phyloP scores from a whole-genome alignment of 371 early-diverging fungal genomes.

The Mortierella sp. region DNA sequence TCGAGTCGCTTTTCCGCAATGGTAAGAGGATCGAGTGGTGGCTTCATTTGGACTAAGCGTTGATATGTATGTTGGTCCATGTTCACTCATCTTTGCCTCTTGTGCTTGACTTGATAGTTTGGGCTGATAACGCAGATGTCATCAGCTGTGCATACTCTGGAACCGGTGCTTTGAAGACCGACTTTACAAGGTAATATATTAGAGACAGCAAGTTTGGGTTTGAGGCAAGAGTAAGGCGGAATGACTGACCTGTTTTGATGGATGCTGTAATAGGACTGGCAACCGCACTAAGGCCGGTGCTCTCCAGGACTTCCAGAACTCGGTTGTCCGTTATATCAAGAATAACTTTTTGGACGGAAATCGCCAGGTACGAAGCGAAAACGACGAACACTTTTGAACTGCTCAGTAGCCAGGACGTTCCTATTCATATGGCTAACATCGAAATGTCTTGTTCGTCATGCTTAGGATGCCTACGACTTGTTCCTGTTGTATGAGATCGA shows the following conservation, averaged over 20 bases:
- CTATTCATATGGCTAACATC: too few relatives aligned
- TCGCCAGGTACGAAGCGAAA: constrained; percentile 78
- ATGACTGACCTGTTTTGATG: not conserved
- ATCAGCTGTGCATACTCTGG: constrained; percentile 96
- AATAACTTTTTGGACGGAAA: constrained; percentile 94
- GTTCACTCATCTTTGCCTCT: not conserved
- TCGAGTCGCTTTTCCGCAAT: constrained; percentile 55
- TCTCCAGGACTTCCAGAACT: constrained; percentile 83
- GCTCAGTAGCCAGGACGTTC: too few relatives aligned
- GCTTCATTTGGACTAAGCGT: too few relatives aligned
- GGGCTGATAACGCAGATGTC: constrained; percentile 94
- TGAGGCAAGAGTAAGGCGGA: not conserved
- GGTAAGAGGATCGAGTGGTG: constrained; percentile 24
- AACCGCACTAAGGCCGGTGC: constrained; percentile 86
- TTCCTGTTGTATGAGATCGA: constrained; percentile 40
- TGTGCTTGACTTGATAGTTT: constrained; percentile 17
- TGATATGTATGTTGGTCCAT: not conserved
- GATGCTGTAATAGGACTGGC: constrained; percentile 70
- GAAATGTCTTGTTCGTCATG: too few relatives aligned
- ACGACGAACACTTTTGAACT: not conserved
- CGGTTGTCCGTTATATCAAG: constrained; percentile 85
- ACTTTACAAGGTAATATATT: constrained; percentile 82
- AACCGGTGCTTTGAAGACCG: constrained; percentile 98
- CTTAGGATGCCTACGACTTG: constrained; percentile 44
- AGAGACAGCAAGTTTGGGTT: not conserved